Evolutionary conservation across 139 green algal species (phyloP).

Genomic region (Ostreobium quekettii): DNA sequence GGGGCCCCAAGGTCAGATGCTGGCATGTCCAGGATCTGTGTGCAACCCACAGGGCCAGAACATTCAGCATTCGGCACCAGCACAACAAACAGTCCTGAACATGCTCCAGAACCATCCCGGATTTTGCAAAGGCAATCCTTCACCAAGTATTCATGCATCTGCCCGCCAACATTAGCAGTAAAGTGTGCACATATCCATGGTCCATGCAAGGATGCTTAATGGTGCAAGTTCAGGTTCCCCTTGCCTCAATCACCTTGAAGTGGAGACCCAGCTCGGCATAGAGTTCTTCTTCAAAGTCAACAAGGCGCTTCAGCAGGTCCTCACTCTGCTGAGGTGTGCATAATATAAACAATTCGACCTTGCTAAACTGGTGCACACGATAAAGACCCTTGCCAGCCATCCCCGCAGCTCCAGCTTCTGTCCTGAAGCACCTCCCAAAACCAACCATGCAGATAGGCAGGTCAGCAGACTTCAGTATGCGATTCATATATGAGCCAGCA

Average conservation of each 20-base stretch:
- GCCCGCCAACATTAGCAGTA: no score
- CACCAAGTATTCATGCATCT: no score
- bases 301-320: constrained; percentile 76
- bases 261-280: constrained; percentile 73
- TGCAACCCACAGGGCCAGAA: no score
- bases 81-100: no score
- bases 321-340: constrained; percentile 81
- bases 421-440: constrained; percentile 94
- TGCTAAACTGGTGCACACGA: constrained; percentile 97
- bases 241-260: constrained; percentile 24
- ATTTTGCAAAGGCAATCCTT: no score
- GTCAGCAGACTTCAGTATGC: constrained; percentile 63
- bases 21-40: constrained; percentile 90
- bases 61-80: no score
- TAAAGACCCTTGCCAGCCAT: constrained; percentile 82
- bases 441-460: constrained; percentile 87
- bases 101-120: no score
- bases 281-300: constrained; percentile 73
- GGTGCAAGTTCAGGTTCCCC: no score
- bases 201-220: no score
- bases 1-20: constrained; percentile 87
- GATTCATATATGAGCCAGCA: constrained; percentile 44
- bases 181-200: no score
- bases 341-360: constrained; percentile 98
- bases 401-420: constrained; percentile 85